A percentile compares a stretch with the other conserved stretches of the same genome.
These are phyloP conservation scores for Boechera stricta DNA, from an alignment of 345 rosid genomes.

Conservation along the genomic window DNA sequence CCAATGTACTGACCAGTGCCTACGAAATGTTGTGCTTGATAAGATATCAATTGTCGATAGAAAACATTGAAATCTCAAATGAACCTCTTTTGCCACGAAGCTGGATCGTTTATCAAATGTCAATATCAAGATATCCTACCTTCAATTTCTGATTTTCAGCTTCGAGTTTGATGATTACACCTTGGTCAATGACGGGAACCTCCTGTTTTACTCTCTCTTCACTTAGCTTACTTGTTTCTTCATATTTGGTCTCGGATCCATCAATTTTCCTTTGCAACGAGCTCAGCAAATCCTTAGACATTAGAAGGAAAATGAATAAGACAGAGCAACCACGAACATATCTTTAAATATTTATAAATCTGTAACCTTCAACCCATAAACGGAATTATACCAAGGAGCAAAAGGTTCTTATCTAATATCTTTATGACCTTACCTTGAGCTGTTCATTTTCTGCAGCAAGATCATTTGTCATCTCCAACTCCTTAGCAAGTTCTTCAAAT, in stretches of 20 bases:
- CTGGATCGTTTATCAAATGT: conserved; percentile 8
- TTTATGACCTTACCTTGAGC: conserved; percentile 64
- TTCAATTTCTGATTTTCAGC: conserved; percentile 84
- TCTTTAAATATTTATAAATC: background rate
- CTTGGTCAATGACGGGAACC: conserved; percentile 64
- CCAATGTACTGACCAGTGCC: conserved; percentile 71
- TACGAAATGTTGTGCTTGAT: conserved; percentile 37
- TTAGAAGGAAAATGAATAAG: conserved; percentile 16
- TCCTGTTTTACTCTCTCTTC: conserved; percentile 57
- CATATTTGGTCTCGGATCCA: conserved; percentile 72
- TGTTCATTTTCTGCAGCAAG: conserved; percentile 82
- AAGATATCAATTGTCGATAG: conserved; percentile 10
- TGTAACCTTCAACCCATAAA: conserved; percentile 11
- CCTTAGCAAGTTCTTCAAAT: conserved; percentile 69
- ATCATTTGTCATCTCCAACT: conserved; percentile 64
- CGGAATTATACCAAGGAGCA: background rate
- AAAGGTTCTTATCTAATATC: conserved; percentile 16
- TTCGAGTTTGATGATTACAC: conserved; percentile 60
- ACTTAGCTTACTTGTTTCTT: conserved; percentile 58
- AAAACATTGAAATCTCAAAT: conserved; percentile 3
- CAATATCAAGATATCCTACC: conserved; percentile 49
- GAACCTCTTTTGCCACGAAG: conserved; percentile 14
- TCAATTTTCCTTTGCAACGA: conserved; percentile 72
- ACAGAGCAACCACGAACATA: conserved; percentile 11
- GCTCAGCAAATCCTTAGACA: conserved; percentile 61